Conservation (phyloP, 768 basidiomycete genomes). For the Trametes cinnabarina region DNA sequence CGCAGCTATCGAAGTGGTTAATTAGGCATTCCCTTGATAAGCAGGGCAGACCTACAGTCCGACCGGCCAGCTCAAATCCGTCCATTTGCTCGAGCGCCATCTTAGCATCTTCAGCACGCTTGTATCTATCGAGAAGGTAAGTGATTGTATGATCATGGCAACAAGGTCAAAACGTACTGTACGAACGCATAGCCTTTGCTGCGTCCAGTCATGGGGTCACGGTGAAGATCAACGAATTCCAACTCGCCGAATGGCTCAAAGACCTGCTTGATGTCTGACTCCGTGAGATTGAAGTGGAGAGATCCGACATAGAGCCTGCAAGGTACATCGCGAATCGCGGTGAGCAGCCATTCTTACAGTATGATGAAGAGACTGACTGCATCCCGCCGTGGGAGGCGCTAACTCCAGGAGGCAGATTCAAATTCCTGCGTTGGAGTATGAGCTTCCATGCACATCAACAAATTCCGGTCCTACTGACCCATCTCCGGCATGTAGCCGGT, state of each 20-base stretch:
- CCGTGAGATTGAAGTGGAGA: conserved; percentile 93
- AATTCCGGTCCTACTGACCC: conserved; percentile 48
- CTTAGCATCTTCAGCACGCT: conserved; percentile 87
- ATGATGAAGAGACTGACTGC: conserved; percentile 54
- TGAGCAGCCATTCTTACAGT: background rate
- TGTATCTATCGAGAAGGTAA: conserved; percentile 56
- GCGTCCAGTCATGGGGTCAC: conserved; percentile 89
- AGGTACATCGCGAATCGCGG: background rate
- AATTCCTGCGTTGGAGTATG: conserved; percentile 45
- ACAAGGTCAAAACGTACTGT: conserved; percentile 57
- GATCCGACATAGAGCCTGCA: conserved; percentile 93
- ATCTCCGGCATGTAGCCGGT: conserved; percentile 83
- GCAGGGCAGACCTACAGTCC: conserved; percentile 59
- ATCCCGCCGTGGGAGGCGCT: conserved; percentile 75
- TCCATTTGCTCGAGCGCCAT: conserved; percentile 99
- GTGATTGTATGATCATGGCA: background rate
- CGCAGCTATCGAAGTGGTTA: conserved; percentile 53
- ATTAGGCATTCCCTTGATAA: conserved; percentile 11
- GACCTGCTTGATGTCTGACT: conserved; percentile 97
- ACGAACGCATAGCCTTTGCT: conserved; percentile 99
- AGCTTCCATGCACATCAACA: background rate
- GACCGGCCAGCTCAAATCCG: conserved; percentile 95
- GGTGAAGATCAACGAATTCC: conserved; percentile 97
- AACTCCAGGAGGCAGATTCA: conserved; percentile 83
- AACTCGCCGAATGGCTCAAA: conserved; percentile 98